These are phyloP conservation scores for Trametes sp. DNA, from an alignment of 1,284 basidiomycete species.

Conservation along the genomic window DNA sequence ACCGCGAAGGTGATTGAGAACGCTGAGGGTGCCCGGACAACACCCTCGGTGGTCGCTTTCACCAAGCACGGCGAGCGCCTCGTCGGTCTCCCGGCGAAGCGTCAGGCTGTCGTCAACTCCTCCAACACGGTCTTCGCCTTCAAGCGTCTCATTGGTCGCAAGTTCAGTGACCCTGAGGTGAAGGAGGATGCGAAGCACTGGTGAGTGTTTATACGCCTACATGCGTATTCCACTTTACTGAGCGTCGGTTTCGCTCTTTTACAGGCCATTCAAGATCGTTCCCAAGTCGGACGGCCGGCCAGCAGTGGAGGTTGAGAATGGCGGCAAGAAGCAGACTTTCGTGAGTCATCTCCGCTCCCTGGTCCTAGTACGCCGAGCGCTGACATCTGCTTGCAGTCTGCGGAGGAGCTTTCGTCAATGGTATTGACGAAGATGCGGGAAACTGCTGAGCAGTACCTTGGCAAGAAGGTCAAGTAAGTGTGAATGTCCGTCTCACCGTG, in stretches of 20 bases:
- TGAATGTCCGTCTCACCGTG: background rate
- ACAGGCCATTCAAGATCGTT: conserved; percentile 86
- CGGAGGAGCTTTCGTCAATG: conserved; percentile 88
- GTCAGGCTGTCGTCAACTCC: conserved; percentile 98
- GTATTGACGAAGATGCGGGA: conserved; percentile 95
- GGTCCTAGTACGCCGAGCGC: background rate
- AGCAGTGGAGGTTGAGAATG: conserved; percentile 83
- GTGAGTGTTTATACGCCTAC: conserved; percentile 18
- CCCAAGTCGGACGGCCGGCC: conserved; percentile 74
- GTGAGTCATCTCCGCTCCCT: conserved; percentile 51
- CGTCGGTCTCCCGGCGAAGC: conserved; percentile 96
- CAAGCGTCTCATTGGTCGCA: conserved; percentile 96
- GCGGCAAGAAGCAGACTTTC: conserved; percentile 69
- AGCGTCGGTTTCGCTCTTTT: background rate
- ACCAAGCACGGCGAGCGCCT: conserved; percentile 94
- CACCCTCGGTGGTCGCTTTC: conserved; percentile 98
- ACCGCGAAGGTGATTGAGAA: conserved; percentile 96
- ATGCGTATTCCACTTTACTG: too few species aligned
- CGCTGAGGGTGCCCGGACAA: conserved; percentile 96
- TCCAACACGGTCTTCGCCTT: conserved; percentile 94
- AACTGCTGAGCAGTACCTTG: conserved; percentile 92
- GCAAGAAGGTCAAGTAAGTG: conserved; percentile 92
- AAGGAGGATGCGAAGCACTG: conserved; percentile 87
- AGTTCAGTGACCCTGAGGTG: conserved; percentile 94
- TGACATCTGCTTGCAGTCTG: conserved; percentile 53